Evolutionary conservation across 2,329 filamentous ascomycete species (phyloP).

Genomic region (Ustilaginoidea virens): DNA sequence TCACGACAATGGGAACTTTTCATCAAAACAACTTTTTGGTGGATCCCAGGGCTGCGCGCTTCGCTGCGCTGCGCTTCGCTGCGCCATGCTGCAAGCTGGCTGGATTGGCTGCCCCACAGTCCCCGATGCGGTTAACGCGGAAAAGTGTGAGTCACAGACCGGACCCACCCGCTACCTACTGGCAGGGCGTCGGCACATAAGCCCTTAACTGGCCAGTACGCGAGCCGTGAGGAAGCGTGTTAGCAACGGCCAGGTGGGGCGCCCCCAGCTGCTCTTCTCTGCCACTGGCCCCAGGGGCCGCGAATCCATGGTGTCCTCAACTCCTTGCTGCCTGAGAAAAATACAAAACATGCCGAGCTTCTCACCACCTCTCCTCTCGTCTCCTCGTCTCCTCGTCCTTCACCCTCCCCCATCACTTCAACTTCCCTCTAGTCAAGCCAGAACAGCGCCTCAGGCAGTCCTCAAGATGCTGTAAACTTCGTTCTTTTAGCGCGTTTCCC

Average conservation of each 20-base stretch:
- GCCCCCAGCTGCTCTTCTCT: too few species aligned
- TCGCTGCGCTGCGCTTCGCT: too few species aligned
- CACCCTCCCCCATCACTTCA: constrained; percentile 17
- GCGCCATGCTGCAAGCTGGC: neutral
- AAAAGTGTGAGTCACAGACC: constrained; percentile 21
- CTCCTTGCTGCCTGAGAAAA: constrained; percentile 34
- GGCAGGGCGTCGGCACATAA: neutral
- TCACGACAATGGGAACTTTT: too few species aligned
- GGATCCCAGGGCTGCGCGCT: too few species aligned
- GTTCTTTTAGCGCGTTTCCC: constrained; percentile 21
- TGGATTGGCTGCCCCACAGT: constrained; percentile 9
- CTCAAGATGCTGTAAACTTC: constrained; percentile 44
- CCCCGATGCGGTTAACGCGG: constrained; percentile 13
- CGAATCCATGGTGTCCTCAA: too few species aligned
- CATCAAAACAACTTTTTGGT: too few species aligned
- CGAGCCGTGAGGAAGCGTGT: neutral
- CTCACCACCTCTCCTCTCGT: constrained; percentile 9
- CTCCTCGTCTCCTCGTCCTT: constrained; percentile 16
- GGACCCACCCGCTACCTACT: constrained; percentile 15
- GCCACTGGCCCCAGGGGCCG: too few species aligned
- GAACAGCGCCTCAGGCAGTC: constrained; percentile 21
- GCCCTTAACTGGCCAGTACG: constrained; percentile 1
- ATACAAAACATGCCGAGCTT: constrained; percentile 23
- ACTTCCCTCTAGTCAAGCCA: constrained; percentile 17
- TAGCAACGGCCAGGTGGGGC: neutral